These are phyloP conservation scores for Calonectria pseudoturangicola DNA, from an alignment of 2,329 filamentous ascomycete genomes.

Conservation along the genomic window DNA sequence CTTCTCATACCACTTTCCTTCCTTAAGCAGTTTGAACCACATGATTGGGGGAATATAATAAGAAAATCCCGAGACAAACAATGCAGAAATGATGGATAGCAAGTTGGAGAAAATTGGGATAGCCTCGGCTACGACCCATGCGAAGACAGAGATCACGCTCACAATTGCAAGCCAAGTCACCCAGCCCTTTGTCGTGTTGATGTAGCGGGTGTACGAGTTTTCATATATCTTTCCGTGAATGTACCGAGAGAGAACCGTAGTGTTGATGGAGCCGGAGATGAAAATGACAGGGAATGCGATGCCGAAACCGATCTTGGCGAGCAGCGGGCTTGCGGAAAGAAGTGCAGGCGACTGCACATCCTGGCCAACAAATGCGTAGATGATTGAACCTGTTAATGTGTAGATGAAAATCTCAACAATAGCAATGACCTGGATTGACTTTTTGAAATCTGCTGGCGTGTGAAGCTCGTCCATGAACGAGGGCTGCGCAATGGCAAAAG, in stretches of 20 bases:
- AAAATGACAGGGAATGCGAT: neutral
- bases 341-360: neutral
- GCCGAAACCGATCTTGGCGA: constrained; percentile 2
- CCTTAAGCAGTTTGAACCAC: neutral
- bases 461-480: constrained; percentile 2
- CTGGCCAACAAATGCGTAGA: neutral
- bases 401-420: constrained; percentile 12
- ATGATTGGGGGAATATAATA: neutral
- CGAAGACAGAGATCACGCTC: neutral
- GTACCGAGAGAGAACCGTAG: neutral
- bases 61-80: neutral
- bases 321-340: neutral
- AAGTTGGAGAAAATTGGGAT: constrained; percentile 1
- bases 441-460: neutral
- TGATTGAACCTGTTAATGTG: constrained; percentile 6
- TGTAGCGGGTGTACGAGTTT: constrained; percentile 3
- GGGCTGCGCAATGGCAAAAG: neutral
- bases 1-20: neutral
- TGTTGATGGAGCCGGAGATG: constrained; percentile 12
- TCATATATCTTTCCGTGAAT: constrained; percentile 3
- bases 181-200: constrained; percentile 7
- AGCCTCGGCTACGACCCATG: neutral
- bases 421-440: constrained; percentile 5
- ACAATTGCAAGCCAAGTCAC: neutral
- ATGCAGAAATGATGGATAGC: constrained; percentile 1